These are phyloP conservation scores for Fusarium floridanum DNA, from an alignment of 2,329 filamentous ascomycete species.

Conservation along the genomic window DNA sequence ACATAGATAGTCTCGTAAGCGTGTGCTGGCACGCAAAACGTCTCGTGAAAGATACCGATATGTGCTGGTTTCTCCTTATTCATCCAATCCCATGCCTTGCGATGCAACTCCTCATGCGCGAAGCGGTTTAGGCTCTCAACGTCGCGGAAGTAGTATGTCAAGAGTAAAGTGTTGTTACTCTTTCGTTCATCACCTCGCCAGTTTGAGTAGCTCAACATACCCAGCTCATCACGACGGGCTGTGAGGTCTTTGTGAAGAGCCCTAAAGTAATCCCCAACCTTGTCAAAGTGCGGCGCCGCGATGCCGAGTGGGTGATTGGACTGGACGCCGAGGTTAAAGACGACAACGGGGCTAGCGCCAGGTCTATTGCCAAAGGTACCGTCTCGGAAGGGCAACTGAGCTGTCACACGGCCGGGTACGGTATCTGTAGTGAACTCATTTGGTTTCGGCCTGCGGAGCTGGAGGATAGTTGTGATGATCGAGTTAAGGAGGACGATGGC, in stretches of 20 bases:
- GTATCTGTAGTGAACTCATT: conserved; percentile 44
- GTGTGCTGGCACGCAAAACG: conserved; percentile 59
- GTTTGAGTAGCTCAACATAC: conserved; percentile 59
- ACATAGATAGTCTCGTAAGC: conserved; percentile 66
- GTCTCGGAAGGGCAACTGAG: conserved; percentile 50
- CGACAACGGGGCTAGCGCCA: conserved; percentile 51
- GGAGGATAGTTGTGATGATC: conserved; percentile 47
- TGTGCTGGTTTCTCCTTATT: conserved; percentile 53
- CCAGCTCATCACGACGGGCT: conserved; percentile 57
- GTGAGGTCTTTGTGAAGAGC: conserved; percentile 54
- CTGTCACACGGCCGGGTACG: conserved; percentile 51
- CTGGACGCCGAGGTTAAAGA: conserved; percentile 61
- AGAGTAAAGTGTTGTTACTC: conserved; percentile 58
- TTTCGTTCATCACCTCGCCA: conserved; percentile 56
- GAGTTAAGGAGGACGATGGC: conserved; percentile 48
- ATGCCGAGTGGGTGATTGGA: conserved; percentile 64
- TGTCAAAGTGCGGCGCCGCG: conserved; percentile 58
- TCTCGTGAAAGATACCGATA: conserved; percentile 68
- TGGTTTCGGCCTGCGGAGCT: conserved; percentile 31
- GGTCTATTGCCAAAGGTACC: conserved; percentile 47
- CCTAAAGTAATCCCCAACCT: conserved; percentile 55
- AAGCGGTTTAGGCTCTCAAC: conserved; percentile 64
- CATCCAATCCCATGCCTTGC: conserved; percentile 64
- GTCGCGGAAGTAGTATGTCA: conserved; percentile 64
- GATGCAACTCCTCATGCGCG: conserved; percentile 63